Evolutionary conservation across 2,329 filamentous ascomycete genomes (phyloP).

Genomic region (Fusarium sp.): DNA sequence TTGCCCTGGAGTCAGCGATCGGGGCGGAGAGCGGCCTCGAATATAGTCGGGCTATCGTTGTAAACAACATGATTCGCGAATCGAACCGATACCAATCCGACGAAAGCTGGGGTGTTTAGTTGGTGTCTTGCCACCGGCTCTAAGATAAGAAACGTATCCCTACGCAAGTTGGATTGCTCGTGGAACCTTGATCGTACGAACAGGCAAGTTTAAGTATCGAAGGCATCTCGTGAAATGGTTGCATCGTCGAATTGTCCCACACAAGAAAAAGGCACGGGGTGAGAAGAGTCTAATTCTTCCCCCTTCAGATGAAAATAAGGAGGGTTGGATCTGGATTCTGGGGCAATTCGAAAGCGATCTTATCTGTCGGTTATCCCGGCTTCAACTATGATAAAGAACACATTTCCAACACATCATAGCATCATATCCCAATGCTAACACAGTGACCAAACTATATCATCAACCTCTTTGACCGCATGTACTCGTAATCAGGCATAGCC

Average conservation of each 20-base stretch:
- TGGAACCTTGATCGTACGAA: background rate
- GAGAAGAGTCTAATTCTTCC: background rate
- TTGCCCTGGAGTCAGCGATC: too few species aligned
- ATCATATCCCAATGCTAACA: too few species aligned
- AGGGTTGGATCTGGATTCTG: background rate
- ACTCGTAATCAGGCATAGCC: background rate
- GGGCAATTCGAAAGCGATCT: background rate
- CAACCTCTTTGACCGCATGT: background rate
- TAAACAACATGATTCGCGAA: background rate
- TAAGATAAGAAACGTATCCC: conserved; percentile 1
- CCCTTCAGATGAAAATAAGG: background rate
- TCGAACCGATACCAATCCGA: background rate
- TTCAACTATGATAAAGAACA: too few species aligned
- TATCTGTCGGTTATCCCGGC: too few species aligned
- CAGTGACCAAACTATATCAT: background rate
- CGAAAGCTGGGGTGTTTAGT: background rate
- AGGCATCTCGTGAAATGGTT: background rate
- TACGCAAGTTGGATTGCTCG: background rate
- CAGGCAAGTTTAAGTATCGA: conserved; percentile 1
- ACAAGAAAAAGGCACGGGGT: conserved; percentile 6
- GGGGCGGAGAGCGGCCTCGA: background rate
- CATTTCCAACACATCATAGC: too few species aligned
- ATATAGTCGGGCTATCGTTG: background rate
- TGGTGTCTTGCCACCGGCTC: background rate
- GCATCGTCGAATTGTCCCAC: conserved; percentile 1